phyloP scores from a whole-genome alignment of 305 asterid species.

The Fraxinus dipetala region DNA sequence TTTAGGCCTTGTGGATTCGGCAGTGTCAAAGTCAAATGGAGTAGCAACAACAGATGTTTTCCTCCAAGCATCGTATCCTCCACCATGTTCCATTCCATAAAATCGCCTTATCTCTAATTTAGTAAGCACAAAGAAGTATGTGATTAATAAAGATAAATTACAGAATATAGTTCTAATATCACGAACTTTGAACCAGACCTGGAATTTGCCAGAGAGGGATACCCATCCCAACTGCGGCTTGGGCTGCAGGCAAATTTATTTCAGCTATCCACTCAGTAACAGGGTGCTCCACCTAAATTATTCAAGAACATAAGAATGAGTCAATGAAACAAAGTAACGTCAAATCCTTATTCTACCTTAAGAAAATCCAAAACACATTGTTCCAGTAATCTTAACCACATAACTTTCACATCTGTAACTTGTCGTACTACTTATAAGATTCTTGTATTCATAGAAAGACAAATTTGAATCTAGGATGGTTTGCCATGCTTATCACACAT shows the following conservation, averaged over 20 bases:
- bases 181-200: slow-evolving; percentile 47
- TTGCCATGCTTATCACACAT: slow-evolving; percentile 10
- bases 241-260: slow-evolving; percentile 96
- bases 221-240: slow-evolving; percentile 97
- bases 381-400: slow-evolving; percentile 4
- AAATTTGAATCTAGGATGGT: slow-evolving; percentile 20
- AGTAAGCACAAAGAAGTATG: slow-evolving; percentile 18
- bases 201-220: slow-evolving; percentile 99
- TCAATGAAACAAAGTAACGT: slow-evolving; percentile 12
- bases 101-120: slow-evolving; percentile 77
- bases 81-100: slow-evolving; percentile 88
- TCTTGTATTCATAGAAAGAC: not conserved
- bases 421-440: not conserved
- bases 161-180: slow-evolving; percentile 4
- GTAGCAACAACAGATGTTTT: slow-evolving; percentile 69
- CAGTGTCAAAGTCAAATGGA: slow-evolving; percentile 89
- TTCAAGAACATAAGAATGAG: slow-evolving; percentile 10
- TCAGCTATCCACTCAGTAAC: slow-evolving; percentile 99
- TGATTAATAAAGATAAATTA: slow-evolving; percentile 14
- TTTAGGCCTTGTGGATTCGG: slow-evolving; percentile 78
- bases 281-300: slow-evolving; percentile 92
- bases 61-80: slow-evolving; percentile 97
- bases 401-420: slow-evolving; percentile 1
- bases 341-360: not conserved
- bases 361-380: not conserved